Evolutionary conservation across 352 stramenopile genomes (phyloP).

Genomic region (Phytophthora fragariaefolia): DNA sequence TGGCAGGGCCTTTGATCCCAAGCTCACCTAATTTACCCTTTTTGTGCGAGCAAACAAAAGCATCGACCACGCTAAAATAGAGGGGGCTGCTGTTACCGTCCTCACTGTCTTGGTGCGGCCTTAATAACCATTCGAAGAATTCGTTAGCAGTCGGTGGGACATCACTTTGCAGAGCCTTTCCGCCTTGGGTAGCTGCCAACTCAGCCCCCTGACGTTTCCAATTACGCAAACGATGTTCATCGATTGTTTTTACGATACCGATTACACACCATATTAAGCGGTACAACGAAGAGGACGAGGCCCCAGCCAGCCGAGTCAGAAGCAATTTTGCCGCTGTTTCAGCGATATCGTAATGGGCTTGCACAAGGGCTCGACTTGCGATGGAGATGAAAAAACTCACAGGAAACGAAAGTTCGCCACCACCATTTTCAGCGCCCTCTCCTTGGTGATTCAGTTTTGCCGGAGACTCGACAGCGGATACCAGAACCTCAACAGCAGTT

Average conservation of each 20-base stretch:
- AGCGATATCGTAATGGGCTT: constrained; percentile 34
- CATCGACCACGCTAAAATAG: neutral
- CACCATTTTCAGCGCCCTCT: constrained; percentile 1
- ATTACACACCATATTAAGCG: constrained; percentile 34
- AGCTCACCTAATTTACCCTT: neutral
- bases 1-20: constrained; percentile 12
- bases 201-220: constrained; percentile 1
- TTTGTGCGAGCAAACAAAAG: neutral
- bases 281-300: constrained; percentile 11
- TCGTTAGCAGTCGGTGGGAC: constrained; percentile 22
- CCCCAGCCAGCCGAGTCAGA: constrained; percentile 17
- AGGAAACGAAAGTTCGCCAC: constrained; percentile 37
- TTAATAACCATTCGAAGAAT: constrained; percentile 33
- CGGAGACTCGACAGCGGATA: neutral
- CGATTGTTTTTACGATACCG: constrained; percentile 24
- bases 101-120: neutral
- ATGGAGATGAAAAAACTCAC: constrained; percentile 52
- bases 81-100: constrained; percentile 2
- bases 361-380: constrained; percentile 30
- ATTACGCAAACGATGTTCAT: constrained; percentile 15
- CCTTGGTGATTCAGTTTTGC: neutral
- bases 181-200: neutral
- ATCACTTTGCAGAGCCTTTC: constrained; percentile 5
- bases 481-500: constrained; percentile 43
- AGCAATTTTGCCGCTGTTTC: constrained; percentile 38